Evolutionary conservation across 345 rosid genomes (phyloP).

Genomic region (Populus euphratica): DNA sequence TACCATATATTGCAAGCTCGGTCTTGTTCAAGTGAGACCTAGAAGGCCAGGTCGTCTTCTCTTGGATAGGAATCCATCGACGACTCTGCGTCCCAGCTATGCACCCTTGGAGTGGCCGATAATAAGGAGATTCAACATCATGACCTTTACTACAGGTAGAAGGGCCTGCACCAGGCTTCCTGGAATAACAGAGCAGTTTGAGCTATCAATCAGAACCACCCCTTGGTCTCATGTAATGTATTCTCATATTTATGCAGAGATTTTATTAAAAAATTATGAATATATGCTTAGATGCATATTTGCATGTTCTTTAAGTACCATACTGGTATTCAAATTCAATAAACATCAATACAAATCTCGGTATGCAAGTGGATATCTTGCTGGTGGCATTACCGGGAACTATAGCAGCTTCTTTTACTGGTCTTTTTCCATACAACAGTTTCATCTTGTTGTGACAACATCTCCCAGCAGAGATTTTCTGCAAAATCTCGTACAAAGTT

Average conservation of each 20-base stretch:
- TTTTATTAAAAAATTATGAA: not conserved
- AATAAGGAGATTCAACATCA: conserved; percentile 85
- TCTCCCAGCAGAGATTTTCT: conserved; percentile 84
- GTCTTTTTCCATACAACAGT: conserved; percentile 97
- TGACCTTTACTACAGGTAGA: conserved; percentile 69
- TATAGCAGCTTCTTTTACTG: conserved; percentile 61
- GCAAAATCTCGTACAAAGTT: conserved; percentile 63
- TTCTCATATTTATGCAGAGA: not conserved
- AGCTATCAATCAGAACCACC: conserved; percentile 19
- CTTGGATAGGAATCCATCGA: conserved; percentile 87
- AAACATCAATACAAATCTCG: not conserved
- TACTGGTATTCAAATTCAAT: not conserved
- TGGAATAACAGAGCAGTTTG: conserved; percentile 27
- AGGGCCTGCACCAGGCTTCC: conserved; percentile 79
- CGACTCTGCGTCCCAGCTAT: conserved; percentile 75
- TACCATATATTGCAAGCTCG: conserved; percentile 82
- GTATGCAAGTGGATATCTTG: not conserved
- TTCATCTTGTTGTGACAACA: conserved; percentile 85
- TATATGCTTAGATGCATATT: not conserved
- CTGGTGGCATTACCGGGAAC: conserved; percentile 55
- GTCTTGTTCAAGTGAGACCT: conserved; percentile 68
- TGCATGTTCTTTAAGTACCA: not conserved
- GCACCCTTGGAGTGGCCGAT: conserved; percentile 81
- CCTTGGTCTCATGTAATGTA: conserved; percentile 15
- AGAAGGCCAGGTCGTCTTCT: conserved; percentile 76